Evolutionary conservation across 73 alveolate species (phyloP), one percentile per base, ranked within the genome.

Genomic region (Symbiodinium natans): DNA sequence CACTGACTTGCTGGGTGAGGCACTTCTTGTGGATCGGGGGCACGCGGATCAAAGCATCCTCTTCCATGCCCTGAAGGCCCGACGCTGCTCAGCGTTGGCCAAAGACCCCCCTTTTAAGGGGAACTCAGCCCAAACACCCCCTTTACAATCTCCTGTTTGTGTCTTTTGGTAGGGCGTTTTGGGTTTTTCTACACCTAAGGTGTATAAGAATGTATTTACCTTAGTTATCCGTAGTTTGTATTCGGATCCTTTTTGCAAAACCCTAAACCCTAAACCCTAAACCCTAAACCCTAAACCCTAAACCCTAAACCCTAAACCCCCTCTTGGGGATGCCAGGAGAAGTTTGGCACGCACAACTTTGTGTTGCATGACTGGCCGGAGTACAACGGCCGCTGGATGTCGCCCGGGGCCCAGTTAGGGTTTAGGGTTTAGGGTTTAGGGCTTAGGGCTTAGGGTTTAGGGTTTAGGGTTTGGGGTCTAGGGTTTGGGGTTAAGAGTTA

Each of bases 331-430:
- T n/a, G 82, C 36, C 95, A 88, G 95, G 95, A 88, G 95, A 88
- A 88, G 46, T 88, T 88, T 31, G 95, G 95, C 71, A 88, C 95
- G 13, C 95, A 88, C 95, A 88, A 88, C 86, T 88, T 88, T 86
- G 41, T 88, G 95, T 41, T 88, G 85, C 95, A 88, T 29, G 74
- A 88, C 75, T 88, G 95, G 95, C 95, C 95, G 46, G 95, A 88
- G 25, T 88, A 88, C 86, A 88, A 88, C 71, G 95, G 95, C 86
- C 95, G 95, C 19, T 88, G 95, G 95, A 88, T 88, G 95, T 88
- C 95, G 95, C 40, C 29, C 68, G 84, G 25, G n/a, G 84, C 34
- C 56, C 10, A 33, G 3, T 52, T 52, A 4, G 68, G 68, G 68
- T 5, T 52, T 6, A 2, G n/a, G 17, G n/a, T 0, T 7, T 52